Conservation (phyloP, 1,139 yeast genomes). For the Yamadazyma membranifaciens region DNA sequence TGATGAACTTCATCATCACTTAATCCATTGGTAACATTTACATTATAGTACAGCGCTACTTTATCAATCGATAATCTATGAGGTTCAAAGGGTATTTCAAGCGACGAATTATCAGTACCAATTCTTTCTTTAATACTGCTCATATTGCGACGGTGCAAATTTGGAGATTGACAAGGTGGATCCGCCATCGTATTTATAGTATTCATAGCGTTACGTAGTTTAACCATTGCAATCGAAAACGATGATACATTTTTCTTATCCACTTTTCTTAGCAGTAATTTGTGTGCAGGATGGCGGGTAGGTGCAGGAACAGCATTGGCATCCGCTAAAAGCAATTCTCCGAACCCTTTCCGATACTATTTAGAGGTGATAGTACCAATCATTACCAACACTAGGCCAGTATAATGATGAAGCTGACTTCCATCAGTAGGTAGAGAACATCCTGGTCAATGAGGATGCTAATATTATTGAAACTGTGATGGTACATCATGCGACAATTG, state of each 20-base stretch:
- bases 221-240: background rate
- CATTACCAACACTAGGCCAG: too few relatives aligned
- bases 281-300: slow-evolving; percentile 1
- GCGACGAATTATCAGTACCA: slow-evolving; percentile 16
- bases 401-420: too few relatives aligned
- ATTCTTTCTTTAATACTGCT: slow-evolving; percentile 12
- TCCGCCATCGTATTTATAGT: too few relatives aligned
- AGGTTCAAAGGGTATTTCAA: slow-evolving; percentile 18
- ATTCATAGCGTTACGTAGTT: background rate
- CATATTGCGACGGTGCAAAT: background rate
- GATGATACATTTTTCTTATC: slow-evolving; percentile 4
- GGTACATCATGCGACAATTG: too few relatives aligned
- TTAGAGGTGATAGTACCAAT: too few relatives aligned
- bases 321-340: background rate
- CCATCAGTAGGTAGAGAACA: too few relatives aligned
- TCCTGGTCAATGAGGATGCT: too few relatives aligned
- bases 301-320: background rate
- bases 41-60: slow-evolving; percentile 34
- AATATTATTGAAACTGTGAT: too few relatives aligned
- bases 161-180: too few relatives aligned
- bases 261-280: slow-evolving; percentile 3
- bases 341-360: too few relatives aligned
- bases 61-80: slow-evolving; percentile 33
- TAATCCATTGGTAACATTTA: slow-evolving; percentile 51
- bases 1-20: slow-evolving; percentile 31